Evolutionary conservation across 179 eudicot species (phyloP).

Genomic region (Kewa caespitosa): DNA sequence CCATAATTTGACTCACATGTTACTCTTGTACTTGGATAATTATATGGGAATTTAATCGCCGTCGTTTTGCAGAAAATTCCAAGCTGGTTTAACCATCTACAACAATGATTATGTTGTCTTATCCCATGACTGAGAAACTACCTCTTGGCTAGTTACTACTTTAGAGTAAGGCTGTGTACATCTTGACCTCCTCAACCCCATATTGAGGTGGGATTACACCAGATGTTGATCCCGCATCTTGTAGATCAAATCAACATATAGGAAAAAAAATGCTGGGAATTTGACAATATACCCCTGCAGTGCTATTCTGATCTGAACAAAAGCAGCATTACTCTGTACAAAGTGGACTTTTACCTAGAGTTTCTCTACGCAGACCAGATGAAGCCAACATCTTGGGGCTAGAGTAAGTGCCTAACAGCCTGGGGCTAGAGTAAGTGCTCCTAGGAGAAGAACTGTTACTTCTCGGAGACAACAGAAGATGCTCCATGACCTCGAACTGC

Average conservation of each 20-base stretch:
- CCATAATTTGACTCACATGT: not conserved
- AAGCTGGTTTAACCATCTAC: too few species aligned
- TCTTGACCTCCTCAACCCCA: too few species aligned
- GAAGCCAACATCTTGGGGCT: constrained; percentile 22
- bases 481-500: constrained; percentile 60
- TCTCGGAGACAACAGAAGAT: constrained; percentile 61
- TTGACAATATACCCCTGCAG: not conserved
- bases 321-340: not conserved
- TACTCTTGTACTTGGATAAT: too few species aligned
- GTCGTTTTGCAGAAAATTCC: too few species aligned
- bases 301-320: not conserved
- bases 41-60: too few species aligned
- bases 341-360: constrained; percentile 12
- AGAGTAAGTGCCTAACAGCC: constrained; percentile 8
- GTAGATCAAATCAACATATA: not conserved
- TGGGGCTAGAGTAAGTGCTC: constrained; percentile 24
- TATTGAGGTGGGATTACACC: too few species aligned
- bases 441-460: constrained; percentile 28
- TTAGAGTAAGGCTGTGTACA: too few species aligned
- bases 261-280: not conserved
- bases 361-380: constrained; percentile 26
- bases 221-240: too few species aligned
- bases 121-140: too few species aligned
- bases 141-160: too few species aligned
- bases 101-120: too few species aligned